Base-by-base conservation (phyloP, 176 grass and related monocot species). In the Ampelocalamus luodianensis region DNA sequence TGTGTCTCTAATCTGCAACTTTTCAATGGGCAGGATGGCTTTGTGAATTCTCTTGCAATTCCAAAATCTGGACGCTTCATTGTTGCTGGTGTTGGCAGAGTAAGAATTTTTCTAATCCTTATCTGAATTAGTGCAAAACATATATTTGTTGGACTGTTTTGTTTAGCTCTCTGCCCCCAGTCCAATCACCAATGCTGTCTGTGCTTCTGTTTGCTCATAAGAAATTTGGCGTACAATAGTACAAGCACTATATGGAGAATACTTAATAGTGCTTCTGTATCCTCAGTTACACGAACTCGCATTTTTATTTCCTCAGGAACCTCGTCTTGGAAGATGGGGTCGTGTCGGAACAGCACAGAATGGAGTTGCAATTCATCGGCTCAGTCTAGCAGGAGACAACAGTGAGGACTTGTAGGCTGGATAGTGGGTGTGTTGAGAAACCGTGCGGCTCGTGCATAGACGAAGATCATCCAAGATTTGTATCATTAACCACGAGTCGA, bases 21-120 rank as follows among this genome's bases (percentile, higher is more conserved):
- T 86, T 4, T 54, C 84, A 32, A 32, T 80, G 15, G 36, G 32
- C 89, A 94, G 92, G 89, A 77, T 58, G 92, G 92, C 76, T 94
- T 94, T 76, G 55, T 94, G 7, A 94, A 94, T 85, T 86, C 89
- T 32, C 92, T 94, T 78, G 83, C 66, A 27, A 89, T 94, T 82
- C 89, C 92, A 68, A 94, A 89, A 84, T 91, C 87, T 0, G 92
- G 83, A 24, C 89, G 89, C 24, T 91, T 94, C 76, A 77, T 94
- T 73, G 83, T 91, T 79, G 89, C 89, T 72, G 92, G 89, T 22
- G 84, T 94, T 85, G 92, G 89, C 40, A 83, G 89, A 87, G 92
- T 94, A 67, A 84, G 87, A 44, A 62, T 13, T 32, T 51, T 62
- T 15, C 16, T 27, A 23, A 14, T 68, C 62, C 44, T 89, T 80